These are phyloP conservation scores for Diaporthe ilicicola DNA, from an alignment of 2,329 filamentous ascomycete genomes.

Conservation along the genomic window DNA sequence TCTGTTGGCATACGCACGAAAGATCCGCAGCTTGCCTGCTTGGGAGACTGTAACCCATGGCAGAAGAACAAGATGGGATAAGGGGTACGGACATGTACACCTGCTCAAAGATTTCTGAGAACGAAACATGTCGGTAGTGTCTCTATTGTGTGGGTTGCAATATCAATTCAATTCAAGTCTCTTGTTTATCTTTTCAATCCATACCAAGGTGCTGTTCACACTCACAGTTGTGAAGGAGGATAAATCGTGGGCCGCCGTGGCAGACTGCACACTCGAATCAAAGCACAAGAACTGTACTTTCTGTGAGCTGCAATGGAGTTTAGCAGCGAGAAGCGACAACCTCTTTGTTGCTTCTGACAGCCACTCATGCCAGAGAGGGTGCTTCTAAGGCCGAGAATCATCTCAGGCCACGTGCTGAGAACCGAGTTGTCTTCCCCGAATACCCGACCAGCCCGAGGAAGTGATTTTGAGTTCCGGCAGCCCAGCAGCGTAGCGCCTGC, in stretches of 20 bases:
- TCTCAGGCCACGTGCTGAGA: neutral
- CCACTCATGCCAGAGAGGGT: neutral
- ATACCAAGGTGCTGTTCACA: no score
- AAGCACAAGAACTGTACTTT: neutral
- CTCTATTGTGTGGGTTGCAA: no score
- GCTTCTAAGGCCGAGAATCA: no score
- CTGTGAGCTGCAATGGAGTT: neutral
- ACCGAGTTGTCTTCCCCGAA: neutral
- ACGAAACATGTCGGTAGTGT: neutral
- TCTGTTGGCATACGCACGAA: conserved; percentile 29
- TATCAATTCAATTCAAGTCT: neutral
- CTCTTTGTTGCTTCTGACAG: neutral
- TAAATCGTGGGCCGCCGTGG: neutral
- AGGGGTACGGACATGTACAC: conserved; percentile 1
- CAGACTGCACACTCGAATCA: neutral
- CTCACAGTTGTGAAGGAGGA: neutral
- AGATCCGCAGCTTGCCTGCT: neutral
- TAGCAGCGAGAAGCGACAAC: neutral
- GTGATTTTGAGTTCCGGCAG: neutral
- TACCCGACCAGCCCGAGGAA: conserved; percentile 11
- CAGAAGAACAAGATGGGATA: conserved; percentile 31
- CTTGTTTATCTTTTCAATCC: neutral
- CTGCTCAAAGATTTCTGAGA: conserved; percentile 3
- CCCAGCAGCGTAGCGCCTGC: neutral
- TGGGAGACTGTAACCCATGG: conserved; percentile 33